A percentile compares a stretch with the other conserved stretches of the same genome.
Evolutionary conservation across 768 basidiomycete genomes (phyloP).

Genomic region (Serendipita sp.): DNA sequence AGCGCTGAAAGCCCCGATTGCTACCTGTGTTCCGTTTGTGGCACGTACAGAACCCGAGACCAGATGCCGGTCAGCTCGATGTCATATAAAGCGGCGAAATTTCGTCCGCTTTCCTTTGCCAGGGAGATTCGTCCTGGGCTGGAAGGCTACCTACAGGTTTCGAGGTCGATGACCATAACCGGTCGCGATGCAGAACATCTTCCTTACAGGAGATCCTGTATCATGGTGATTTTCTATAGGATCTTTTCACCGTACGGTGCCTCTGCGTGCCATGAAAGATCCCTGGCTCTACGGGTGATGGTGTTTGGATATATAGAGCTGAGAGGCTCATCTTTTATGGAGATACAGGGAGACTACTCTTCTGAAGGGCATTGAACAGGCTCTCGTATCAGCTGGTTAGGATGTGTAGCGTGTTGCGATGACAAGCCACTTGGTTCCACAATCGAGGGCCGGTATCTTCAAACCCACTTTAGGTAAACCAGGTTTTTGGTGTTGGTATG

Average conservation of each 20-base stretch:
- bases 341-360: not conserved
- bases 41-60: not conserved
- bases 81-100: not conserved
- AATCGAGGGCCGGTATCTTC: too few relatives aligned
- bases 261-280: not conserved
- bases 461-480: too few relatives aligned
- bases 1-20: not conserved
- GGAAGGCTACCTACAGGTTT: not conserved
- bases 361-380: not conserved
- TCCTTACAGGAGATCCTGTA: not conserved
- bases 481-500: too few relatives aligned
- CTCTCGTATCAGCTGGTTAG: not conserved
- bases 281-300: not conserved
- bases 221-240: conserved; percentile 1
- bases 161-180: not conserved
- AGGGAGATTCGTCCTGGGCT: not conserved
- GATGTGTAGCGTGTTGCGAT: not conserved
- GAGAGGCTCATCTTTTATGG: not conserved
- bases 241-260: not conserved
- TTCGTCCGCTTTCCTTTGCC: not conserved
- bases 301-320: not conserved
- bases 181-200: not conserved
- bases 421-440: not conserved
- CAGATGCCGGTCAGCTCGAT: not conserved
- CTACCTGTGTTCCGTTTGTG: too few relatives aligned